Evolutionary conservation across 768 basidiomycete genomes (phyloP).

Genomic region (Suillus americanus): DNA sequence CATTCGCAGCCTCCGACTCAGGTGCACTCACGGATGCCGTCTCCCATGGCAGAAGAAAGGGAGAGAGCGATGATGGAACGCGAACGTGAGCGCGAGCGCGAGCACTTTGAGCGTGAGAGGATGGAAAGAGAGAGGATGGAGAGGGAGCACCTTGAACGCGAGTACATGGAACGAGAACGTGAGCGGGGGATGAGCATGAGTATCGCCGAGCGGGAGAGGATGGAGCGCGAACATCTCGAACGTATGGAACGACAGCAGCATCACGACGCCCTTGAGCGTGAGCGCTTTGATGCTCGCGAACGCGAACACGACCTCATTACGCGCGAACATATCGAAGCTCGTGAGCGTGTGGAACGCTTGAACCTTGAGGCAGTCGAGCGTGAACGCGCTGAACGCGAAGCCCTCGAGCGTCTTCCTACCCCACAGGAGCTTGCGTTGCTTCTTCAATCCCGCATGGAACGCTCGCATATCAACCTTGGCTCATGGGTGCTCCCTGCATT

Average conservation of each 20-base stretch:
- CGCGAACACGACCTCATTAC: slow-evolving; percentile 2
- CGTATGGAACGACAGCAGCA: slow-evolving; percentile 28
- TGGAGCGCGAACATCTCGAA: slow-evolving; percentile 32
- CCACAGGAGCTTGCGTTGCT: slow-evolving; percentile 33
- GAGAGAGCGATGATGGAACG: slow-evolving; percentile 20
- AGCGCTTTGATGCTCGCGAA: slow-evolving; percentile 19
- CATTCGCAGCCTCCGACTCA: slow-evolving; percentile 1
- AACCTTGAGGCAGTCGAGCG: neutral
- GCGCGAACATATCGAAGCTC: slow-evolving; percentile 8
- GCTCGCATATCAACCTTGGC: slow-evolving; percentile 28
- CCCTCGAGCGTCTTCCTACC: slow-evolving; percentile 30
- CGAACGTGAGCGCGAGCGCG: slow-evolving; percentile 22
- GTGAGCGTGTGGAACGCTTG: slow-evolving; percentile 13
- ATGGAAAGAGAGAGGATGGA: slow-evolving; percentile 33
- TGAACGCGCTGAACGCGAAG: slow-evolving; percentile 3
- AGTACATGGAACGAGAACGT: slow-evolving; percentile 30
- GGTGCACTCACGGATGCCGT: neutral
- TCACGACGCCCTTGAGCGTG: slow-evolving; percentile 29
- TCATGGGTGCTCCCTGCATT: slow-evolving; percentile 31
- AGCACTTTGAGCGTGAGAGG: slow-evolving; percentile 27
- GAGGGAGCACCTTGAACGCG: slow-evolving; percentile 32
- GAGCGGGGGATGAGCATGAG: slow-evolving; percentile 1
- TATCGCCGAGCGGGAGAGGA: slow-evolving; percentile 11
- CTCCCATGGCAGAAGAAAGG: slow-evolving; percentile 18
- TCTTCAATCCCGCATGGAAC: slow-evolving; percentile 29